A percentile compares a stretch with the other conserved stretches of the same genome.
Evolutionary conservation across 2,329 filamentous ascomycete species (phyloP).

Genomic region (Stylonectria norvegica): DNA sequence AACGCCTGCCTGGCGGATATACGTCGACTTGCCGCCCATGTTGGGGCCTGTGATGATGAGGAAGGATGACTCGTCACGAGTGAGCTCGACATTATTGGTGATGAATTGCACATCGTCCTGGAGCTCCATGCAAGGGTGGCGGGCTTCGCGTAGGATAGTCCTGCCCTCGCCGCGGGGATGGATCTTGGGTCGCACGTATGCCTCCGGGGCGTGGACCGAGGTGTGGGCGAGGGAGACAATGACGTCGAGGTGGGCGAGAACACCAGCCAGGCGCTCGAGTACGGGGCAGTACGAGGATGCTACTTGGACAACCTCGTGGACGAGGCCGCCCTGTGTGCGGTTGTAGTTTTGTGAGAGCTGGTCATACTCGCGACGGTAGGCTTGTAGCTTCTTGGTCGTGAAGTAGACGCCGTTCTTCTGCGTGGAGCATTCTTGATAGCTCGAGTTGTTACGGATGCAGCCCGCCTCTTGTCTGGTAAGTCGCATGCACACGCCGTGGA

Average conservation of each 20-base stretch:
- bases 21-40: conserved; percentile 98
- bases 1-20: conserved; percentile 95
- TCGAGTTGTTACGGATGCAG: conserved; percentile 85
- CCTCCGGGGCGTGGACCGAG: conserved; percentile 85
- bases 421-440: conserved; percentile 92
- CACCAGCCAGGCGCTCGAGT: conserved; percentile 80
- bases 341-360: conserved; percentile 94
- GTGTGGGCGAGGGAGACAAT: conserved; percentile 92
- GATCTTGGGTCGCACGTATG: conserved; percentile 88
- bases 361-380: conserved; percentile 84
- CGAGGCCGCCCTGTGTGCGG: conserved; percentile 85
- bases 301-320: conserved; percentile 87
- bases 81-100: conserved; percentile 88
- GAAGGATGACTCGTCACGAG: conserved; percentile 78
- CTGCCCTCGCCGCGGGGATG: conserved; percentile 83
- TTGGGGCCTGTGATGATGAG: conserved; percentile 97
- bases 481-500: conserved; percentile 95
- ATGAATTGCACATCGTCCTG: conserved; percentile 99
- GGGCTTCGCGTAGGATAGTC: conserved; percentile 85
- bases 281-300: conserved; percentile 94
- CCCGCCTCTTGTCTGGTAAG: conserved; percentile 87
- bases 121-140: conserved; percentile 97
- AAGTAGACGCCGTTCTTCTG: conserved; percentile 99
- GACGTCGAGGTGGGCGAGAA: conserved; percentile 91
- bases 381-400: conserved; percentile 78